Percentiles rank a stretch among this genome's conserved stretches.
Evolutionary conservation across 768 basidiomycete genomes (phyloP).

Genomic region (Tremella fuciformis): DNA sequence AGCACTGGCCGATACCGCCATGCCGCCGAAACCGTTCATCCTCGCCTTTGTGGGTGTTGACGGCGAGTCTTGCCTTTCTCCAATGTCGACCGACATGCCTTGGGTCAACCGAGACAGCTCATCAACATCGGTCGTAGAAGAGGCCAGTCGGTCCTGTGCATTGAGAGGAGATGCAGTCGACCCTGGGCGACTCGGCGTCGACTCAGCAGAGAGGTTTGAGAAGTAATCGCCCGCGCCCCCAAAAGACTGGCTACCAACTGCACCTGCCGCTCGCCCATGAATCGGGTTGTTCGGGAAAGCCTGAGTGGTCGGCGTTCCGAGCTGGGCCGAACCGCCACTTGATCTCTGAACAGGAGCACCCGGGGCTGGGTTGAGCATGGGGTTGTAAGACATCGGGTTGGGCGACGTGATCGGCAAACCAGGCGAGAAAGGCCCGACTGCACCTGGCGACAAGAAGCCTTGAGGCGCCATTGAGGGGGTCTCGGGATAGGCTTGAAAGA

Average conservation of each 20-base stretch:
- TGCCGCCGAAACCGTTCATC: neutral
- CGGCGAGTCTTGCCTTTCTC: neutral
- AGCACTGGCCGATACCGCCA: neutral
- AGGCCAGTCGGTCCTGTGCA: slow-evolving; percentile 30
- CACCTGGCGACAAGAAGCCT: slow-evolving; percentile 51
- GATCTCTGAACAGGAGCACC: slow-evolving; percentile 58
- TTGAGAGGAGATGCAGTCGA: slow-evolving; percentile 17
- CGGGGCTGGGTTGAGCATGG: slow-evolving; percentile 61
- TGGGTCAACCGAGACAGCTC: neutral
- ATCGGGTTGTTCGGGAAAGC: slow-evolving; percentile 32
- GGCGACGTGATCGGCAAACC: slow-evolving; percentile 58
- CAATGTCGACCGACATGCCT: neutral
- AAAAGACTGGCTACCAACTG: slow-evolving; percentile 3
- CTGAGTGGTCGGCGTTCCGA: slow-evolving; percentile 41
- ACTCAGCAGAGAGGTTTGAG: neutral
- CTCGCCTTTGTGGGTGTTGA: no score
- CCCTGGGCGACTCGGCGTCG: neutral
- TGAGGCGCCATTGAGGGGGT: slow-evolving; percentile 54
- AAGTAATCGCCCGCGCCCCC: slow-evolving; percentile 5
- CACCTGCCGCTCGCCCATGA: slow-evolving; percentile 14
- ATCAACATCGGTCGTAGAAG: slow-evolving; percentile 1
- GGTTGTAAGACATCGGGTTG: slow-evolving; percentile 54
- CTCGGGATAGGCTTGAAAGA: slow-evolving; percentile 60
- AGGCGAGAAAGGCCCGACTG: slow-evolving; percentile 64
- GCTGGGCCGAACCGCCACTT: slow-evolving; percentile 29